Conservation (phyloP, 1,284 basidiomycete genomes). For the Golubevia pallescens region DNA sequence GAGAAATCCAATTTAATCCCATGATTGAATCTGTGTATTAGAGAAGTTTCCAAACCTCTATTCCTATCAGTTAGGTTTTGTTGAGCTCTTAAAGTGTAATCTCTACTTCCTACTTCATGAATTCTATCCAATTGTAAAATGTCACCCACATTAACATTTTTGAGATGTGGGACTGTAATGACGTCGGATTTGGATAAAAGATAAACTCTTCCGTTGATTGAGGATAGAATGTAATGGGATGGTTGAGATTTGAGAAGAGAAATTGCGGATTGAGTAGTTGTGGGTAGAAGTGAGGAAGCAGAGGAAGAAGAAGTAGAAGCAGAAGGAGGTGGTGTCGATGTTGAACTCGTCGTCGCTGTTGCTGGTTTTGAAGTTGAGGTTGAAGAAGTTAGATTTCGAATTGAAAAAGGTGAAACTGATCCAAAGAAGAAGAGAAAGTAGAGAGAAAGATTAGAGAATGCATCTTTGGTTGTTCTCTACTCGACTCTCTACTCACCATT, state of each 20-base stretch:
- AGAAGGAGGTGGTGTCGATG: background rate
- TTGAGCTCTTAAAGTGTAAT: constrained; percentile 81
- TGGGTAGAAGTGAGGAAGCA: constrained; percentile 2
- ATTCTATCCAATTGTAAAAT: constrained; percentile 82
- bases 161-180: constrained; percentile 86
- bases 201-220: constrained; percentile 85
- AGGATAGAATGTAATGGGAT: constrained; percentile 85
- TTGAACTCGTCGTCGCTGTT: background rate
- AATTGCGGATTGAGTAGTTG: too few species aligned
- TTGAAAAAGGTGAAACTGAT: too few species aligned
- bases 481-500: too few species aligned
- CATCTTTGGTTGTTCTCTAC: too few species aligned
- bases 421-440: too few species aligned
- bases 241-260: constrained; percentile 70
- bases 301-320: constrained; percentile 1
- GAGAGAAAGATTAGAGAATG: too few species aligned
- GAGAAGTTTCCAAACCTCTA: background rate
- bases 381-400: too few species aligned
- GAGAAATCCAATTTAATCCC: background rate
- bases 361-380: too few species aligned
- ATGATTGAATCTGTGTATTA: background rate
- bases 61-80: background rate
- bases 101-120: constrained; percentile 90
- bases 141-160: constrained; percentile 75
- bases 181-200: constrained; percentile 86